These are phyloP conservation scores for Begonia loranthoides DNA, from an alignment of 306 rosid genomes.

Conservation along the genomic window DNA sequence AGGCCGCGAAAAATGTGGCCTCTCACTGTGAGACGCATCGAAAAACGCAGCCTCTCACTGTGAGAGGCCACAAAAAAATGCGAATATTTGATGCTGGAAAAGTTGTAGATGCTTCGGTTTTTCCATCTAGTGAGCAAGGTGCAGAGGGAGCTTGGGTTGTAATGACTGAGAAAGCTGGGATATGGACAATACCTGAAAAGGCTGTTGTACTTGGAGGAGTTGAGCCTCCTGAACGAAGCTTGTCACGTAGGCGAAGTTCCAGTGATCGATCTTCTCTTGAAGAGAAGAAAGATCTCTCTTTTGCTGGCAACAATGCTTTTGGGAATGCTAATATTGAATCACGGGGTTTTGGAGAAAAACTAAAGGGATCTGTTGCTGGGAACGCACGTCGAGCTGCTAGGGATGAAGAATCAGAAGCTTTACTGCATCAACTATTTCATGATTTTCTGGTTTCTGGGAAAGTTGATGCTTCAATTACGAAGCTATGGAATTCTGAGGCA, in stretches of 20 bases:
- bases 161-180: conserved; percentile 91
- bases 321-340: conserved; percentile 77
- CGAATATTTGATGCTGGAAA: conserved; percentile 97
- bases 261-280: conserved; percentile 84
- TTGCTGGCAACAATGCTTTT: conserved; percentile 45
- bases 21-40: too few relatives aligned
- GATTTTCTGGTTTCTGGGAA: conserved; percentile 69
- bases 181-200: conserved; percentile 97
- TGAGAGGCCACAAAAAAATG: too few relatives aligned
- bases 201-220: conserved; percentile 93
- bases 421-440: conserved; percentile 61
- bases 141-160: conserved; percentile 97
- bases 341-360: conserved; percentile 64
- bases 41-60: too few relatives aligned
- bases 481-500: conserved; percentile 66
- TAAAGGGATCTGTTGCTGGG: conserved; percentile 40
- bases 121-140: conserved; percentile 63
- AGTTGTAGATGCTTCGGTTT: conserved; percentile 89
- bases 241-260: conserved; percentile 92
- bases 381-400: conserved; percentile 51
- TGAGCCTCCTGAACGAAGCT: conserved; percentile 94
- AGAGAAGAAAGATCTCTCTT: conserved; percentile 57
- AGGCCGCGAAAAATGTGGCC: too few relatives aligned
- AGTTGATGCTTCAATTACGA: conserved; percentile 60
- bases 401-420: conserved; percentile 94